Conservation (phyloP, 2,329 filamentous ascomycete species). For the Colletotrichum gloeosporioides region DNA sequence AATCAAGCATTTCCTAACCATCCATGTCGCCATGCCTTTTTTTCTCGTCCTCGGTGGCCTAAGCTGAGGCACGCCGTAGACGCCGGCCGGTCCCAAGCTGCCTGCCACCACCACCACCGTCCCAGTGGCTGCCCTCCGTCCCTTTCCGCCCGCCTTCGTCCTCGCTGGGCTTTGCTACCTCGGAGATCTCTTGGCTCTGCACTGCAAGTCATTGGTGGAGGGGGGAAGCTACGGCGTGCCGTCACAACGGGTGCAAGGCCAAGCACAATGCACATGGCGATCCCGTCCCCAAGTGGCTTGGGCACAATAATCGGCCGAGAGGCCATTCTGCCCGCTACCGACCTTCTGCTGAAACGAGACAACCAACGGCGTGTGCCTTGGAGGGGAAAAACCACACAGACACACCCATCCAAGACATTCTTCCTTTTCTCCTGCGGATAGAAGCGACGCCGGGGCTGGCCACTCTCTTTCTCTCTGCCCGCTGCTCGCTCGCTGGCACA, state of each 20-base stretch:
- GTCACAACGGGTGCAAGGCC: not conserved
- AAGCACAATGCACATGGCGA: constrained; percentile 11
- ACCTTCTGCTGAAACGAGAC: not conserved
- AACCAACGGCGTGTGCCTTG: not conserved
- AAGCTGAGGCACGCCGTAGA: not conserved
- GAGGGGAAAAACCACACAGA: not conserved
- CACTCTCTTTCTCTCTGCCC: not conserved
- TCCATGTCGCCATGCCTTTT: constrained; percentile 2
- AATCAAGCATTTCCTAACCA: constrained; percentile 3
- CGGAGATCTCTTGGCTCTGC: constrained; percentile 10
- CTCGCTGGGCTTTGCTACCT: not conserved
- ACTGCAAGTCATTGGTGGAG: constrained; percentile 4
- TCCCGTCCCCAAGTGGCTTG: constrained; percentile 10
- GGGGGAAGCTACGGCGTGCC: not conserved
- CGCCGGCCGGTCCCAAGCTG: not conserved
- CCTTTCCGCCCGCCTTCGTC: not conserved
- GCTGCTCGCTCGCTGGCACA: too few relatives aligned
- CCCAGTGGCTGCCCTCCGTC: not conserved
- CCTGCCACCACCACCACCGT: not conserved
- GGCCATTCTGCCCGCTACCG: not conserved
- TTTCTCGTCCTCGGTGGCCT: not conserved
- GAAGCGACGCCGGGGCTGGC: not conserved
- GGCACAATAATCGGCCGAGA: constrained; percentile 5
- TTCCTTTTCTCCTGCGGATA: not conserved
- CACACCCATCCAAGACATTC: not conserved